A percentile compares a stretch with the other conserved stretches of the same genome.
Conservation (phyloP, 352 stramenopile genomes). For the Phytophthora constricta region DNA sequence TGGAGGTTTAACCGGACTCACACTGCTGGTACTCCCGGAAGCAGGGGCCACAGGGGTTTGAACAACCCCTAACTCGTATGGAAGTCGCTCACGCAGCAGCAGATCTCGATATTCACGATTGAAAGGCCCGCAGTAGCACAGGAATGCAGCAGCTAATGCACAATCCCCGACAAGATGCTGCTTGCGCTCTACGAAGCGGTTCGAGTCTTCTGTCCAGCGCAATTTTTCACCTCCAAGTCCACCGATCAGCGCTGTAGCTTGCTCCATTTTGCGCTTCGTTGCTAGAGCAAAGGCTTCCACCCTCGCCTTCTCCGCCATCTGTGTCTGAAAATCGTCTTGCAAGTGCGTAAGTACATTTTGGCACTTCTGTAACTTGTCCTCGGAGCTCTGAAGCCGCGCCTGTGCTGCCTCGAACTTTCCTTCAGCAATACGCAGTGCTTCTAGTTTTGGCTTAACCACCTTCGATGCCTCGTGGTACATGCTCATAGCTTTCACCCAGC, state of each 20-base stretch:
- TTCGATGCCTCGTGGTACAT: slow-evolving; percentile 93
- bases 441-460: slow-evolving; percentile 94
- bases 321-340: slow-evolving; percentile 88
- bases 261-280: slow-evolving; percentile 91
- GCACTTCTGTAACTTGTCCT: slow-evolving; percentile 76
- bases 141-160: slow-evolving; percentile 84
- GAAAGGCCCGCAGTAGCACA: slow-evolving; percentile 92
- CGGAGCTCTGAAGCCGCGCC: slow-evolving; percentile 64
- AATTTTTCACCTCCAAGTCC: slow-evolving; percentile 83
- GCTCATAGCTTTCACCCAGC: slow-evolving; percentile 91
- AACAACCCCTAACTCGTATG: slow-evolving; percentile 63
- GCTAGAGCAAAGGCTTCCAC: slow-evolving; percentile 87
- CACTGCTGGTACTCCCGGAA: slow-evolving; percentile 5
- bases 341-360: slow-evolving; percentile 69
- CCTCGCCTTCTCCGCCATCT: slow-evolving; percentile 88
- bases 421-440: slow-evolving; percentile 89
- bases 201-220: slow-evolving; percentile 90
- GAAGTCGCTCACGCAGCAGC: slow-evolving; percentile 66
- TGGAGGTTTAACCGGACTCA: slow-evolving; percentile 16
- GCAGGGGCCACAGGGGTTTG: slow-evolving; percentile 5
- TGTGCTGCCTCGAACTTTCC: slow-evolving; percentile 89
- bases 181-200: slow-evolving; percentile 86
- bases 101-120: slow-evolving; percentile 86
- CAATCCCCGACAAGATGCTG: slow-evolving; percentile 88
- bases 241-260: slow-evolving; percentile 88